Conservation (phyloP, 2,329 filamentous ascomycete species). For the Cladophialophora carrionii region DNA sequence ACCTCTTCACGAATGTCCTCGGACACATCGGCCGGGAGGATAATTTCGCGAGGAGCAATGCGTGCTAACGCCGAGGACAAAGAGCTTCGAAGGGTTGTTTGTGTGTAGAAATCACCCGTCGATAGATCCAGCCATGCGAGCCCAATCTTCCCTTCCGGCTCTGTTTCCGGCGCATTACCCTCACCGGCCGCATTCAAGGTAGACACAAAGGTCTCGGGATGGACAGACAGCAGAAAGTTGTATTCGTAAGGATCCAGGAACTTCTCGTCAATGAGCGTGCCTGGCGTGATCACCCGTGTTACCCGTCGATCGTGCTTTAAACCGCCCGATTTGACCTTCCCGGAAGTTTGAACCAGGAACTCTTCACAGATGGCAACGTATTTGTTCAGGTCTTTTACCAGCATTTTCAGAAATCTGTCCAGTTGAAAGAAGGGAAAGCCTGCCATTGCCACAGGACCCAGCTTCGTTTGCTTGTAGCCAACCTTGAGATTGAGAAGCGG, state of each 20-base stretch:
- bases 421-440: slow-evolving; percentile 94
- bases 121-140: slow-evolving; percentile 94
- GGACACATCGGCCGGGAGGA: slow-evolving; percentile 70
- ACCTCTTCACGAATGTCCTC: slow-evolving; percentile 63
- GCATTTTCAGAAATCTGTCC: slow-evolving; percentile 86
- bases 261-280: slow-evolving; percentile 94
- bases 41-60: slow-evolving; percentile 80
- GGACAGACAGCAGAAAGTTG: slow-evolving; percentile 85
- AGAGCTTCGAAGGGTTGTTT: slow-evolving; percentile 69
- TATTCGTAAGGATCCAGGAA: slow-evolving; percentile 94
- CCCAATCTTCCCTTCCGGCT: slow-evolving; percentile 60
- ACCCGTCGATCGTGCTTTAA: slow-evolving; percentile 83
- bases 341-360: slow-evolving; percentile 72
- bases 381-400: slow-evolving; percentile 87
- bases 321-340: slow-evolving; percentile 73
- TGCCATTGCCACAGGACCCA: slow-evolving; percentile 76
- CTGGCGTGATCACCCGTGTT: slow-evolving; percentile 85
- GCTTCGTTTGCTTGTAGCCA: slow-evolving; percentile 72
- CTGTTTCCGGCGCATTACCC: slow-evolving; percentile 34
- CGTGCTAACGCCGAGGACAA: slow-evolving; percentile 81
- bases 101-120: slow-evolving; percentile 91
- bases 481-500: slow-evolving; percentile 87
- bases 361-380: slow-evolving; percentile 96
- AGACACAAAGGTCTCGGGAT: slow-evolving; percentile 47
- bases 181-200: slow-evolving; percentile 39